Conservation (phyloP, 805 yeast species). For the Lipomyces mesembrius region DNA sequence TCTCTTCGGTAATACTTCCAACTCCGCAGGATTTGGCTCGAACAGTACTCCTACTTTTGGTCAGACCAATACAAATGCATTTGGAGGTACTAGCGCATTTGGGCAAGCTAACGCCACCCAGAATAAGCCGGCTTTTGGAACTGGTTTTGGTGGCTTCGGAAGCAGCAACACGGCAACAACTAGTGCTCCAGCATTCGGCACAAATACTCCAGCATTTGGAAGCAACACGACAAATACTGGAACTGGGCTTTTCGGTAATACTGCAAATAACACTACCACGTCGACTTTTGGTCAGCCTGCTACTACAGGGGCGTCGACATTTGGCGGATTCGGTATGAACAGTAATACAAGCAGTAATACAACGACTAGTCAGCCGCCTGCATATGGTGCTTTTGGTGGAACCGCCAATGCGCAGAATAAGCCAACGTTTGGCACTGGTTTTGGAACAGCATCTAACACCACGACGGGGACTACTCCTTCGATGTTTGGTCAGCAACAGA, state of each 20-base stretch:
- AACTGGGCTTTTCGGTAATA: constrained; percentile 26
- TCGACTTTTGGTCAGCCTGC: constrained; percentile 32
- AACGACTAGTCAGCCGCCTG: constrained; percentile 31
- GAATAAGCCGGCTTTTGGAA: constrained; percentile 38
- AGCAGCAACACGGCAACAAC: constrained; percentile 43
- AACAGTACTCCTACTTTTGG: constrained; percentile 50
- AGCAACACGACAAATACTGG: constrained; percentile 42
- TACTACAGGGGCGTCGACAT: constrained; percentile 18
- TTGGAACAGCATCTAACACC: constrained; percentile 43
- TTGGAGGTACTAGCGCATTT: constrained; percentile 46
- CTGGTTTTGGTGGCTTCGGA: constrained; percentile 32
- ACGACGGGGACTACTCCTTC: constrained; percentile 28
- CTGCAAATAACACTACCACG: constrained; percentile 12
- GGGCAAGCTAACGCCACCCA: constrained; percentile 42
- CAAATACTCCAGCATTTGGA: constrained; percentile 48
- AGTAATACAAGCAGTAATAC: constrained; percentile 42
- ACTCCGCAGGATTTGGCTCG: constrained; percentile 37
- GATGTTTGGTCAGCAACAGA: constrained; percentile 37
- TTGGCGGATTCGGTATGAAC: constrained; percentile 49
- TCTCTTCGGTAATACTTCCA: constrained; percentile 35
- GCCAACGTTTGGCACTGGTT: constrained; percentile 40
- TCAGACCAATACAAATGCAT: constrained; percentile 42
- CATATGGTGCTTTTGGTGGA: constrained; percentile 41
- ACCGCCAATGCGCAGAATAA: constrained; percentile 34
- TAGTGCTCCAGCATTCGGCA: constrained; percentile 40